Conservation (phyloP, 1,284 basidiomycete genomes). For the Tilletia horrida region DNA sequence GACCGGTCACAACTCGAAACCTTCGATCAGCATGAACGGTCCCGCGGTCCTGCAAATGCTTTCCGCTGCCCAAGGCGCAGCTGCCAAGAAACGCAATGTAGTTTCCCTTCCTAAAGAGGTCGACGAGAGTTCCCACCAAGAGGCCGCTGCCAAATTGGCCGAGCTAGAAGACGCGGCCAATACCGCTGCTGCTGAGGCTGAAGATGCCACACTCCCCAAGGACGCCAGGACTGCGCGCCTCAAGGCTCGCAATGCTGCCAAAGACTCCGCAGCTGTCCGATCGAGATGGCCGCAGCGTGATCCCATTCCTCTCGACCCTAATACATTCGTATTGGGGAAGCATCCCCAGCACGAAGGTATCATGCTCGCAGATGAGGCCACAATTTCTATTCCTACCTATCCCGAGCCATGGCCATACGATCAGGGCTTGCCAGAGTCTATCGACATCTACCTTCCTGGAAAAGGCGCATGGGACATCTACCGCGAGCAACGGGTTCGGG, state of each 20-base stretch:
- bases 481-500: slow-evolving; percentile 15
- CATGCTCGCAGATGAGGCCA: not conserved
- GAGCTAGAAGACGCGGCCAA: slow-evolving; percentile 3
- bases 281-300: slow-evolving; percentile 17
- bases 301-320: slow-evolving; percentile 26
- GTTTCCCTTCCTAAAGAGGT: slow-evolving; percentile 31
- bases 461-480: slow-evolving; percentile 44
- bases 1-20: slow-evolving; percentile 45
- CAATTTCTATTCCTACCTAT: slow-evolving; percentile 23
- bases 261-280: slow-evolving; percentile 12
- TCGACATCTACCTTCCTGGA: slow-evolving; percentile 49
- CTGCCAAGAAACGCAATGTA: slow-evolving; percentile 31
- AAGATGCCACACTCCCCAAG: not conserved
- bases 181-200: slow-evolving; percentile 2
- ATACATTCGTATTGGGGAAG: slow-evolving; percentile 20
- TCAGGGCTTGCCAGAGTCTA: slow-evolving; percentile 37
- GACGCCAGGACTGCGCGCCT: too few species aligned
- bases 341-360: slow-evolving; percentile 16
- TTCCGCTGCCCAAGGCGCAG: slow-evolving; percentile 22
- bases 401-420: slow-evolving; percentile 33
- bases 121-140: slow-evolving; percentile 25
- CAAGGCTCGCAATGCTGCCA: not conserved
- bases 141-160: slow-evolving; percentile 13
- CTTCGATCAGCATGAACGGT: slow-evolving; percentile 41
- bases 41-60: slow-evolving; percentile 39